Conservation (phyloP, 2,329 filamentous ascomycete genomes). For the Huntiella omanensis region DNA sequence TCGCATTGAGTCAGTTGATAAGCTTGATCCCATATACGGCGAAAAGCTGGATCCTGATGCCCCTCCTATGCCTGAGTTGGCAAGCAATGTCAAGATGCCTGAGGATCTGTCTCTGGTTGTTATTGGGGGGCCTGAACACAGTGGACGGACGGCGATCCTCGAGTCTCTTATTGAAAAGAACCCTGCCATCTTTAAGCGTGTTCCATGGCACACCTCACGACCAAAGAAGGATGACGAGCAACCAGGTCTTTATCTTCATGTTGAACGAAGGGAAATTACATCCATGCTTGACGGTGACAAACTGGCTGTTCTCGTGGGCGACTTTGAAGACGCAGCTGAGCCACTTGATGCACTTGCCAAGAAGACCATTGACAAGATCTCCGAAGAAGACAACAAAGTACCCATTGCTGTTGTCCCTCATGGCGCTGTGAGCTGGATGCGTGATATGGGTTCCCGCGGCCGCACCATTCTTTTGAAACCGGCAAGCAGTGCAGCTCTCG, state of each 20-base stretch:
- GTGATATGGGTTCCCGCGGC: conserved; percentile 35
- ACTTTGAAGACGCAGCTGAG: not conserved
- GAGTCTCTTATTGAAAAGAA: conserved; percentile 43
- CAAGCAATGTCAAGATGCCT: conserved; percentile 20
- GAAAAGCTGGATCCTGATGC: conserved; percentile 14
- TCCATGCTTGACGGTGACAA: conserved; percentile 40
- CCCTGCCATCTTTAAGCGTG: conserved; percentile 43
- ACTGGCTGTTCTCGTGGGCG: conserved; percentile 30
- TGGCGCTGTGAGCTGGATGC: conserved; percentile 27
- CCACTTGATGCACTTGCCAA: not conserved
- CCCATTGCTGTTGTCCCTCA: conserved; percentile 25
- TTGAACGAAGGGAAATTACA: conserved; percentile 35
- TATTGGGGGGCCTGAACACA: conserved; percentile 43
- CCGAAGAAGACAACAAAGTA: conserved; percentile 35
- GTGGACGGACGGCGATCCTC: conserved; percentile 45
- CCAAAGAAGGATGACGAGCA: conserved; percentile 29
- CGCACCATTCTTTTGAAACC: conserved; percentile 35
- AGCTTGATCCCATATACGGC: conserved; percentile 39
- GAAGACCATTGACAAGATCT: conserved; percentile 18
- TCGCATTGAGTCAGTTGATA: conserved; percentile 68
- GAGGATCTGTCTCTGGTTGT: conserved; percentile 38
- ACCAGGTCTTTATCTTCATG: conserved; percentile 36
- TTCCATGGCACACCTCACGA: conserved; percentile 36
- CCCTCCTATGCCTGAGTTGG: not conserved
- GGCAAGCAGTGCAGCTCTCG: conserved; percentile 14